These are phyloP conservation scores for Telfairia occidentalis DNA, from an alignment of 331 rosid genomes.

Conservation along the genomic window DNA sequence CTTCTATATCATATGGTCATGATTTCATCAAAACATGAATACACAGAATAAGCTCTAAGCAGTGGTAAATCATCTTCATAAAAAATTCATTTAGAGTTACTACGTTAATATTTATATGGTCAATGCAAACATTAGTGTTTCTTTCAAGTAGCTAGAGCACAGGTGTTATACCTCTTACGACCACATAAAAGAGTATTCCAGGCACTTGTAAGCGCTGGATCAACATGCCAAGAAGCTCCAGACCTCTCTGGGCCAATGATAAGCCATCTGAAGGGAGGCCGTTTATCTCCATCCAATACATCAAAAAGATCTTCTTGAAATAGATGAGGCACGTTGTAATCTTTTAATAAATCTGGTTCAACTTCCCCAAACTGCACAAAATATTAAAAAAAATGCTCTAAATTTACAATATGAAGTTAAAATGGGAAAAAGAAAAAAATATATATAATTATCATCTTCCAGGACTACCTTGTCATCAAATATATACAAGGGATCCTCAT, in stretches of 20 bases:
- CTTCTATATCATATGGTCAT: neutral
- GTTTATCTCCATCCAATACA: slow-evolving; percentile 55
- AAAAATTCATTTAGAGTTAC: neutral
- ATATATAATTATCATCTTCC: neutral
- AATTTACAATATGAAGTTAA: slow-evolving; percentile 10
- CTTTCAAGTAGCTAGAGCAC: slow-evolving; percentile 6
- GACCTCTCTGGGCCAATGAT: slow-evolving; percentile 97
- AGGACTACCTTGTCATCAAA: slow-evolving; percentile 79
- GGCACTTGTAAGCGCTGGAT: slow-evolving; percentile 98
- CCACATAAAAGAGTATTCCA: slow-evolving; percentile 96
- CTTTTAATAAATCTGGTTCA: slow-evolving; percentile 75
- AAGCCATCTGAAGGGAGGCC: slow-evolving; percentile 96
- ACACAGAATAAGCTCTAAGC: neutral
- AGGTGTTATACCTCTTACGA: slow-evolving; percentile 59
- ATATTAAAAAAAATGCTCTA: slow-evolving; percentile 11
- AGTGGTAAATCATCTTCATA: neutral
- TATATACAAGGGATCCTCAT: slow-evolving; percentile 95
- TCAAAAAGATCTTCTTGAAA: slow-evolving; percentile 86
- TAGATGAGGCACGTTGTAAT: slow-evolving; percentile 72
- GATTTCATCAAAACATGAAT: neutral
- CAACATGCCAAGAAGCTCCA: slow-evolving; percentile 99
- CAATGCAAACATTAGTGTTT: slow-evolving; percentile 1
- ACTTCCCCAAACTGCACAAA: slow-evolving; percentile 77
- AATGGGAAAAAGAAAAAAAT: neutral
- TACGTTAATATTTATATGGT: neutral